Evolutionary conservation across 345 rosid genomes (phyloP).

Genomic region (Mercurialis annua): DNA sequence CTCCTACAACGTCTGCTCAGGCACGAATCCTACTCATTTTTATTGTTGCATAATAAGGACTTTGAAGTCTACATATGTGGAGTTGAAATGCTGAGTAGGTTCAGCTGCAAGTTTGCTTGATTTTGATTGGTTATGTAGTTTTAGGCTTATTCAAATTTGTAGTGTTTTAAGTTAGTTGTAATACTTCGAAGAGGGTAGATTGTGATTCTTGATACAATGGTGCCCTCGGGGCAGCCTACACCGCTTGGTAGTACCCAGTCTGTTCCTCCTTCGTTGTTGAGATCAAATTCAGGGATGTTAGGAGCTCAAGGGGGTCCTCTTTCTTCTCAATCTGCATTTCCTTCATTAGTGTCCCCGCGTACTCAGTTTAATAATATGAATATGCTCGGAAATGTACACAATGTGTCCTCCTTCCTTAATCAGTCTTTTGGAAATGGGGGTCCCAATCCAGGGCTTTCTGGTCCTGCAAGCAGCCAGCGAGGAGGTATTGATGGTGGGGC

Average conservation of each 20-base stretch:
- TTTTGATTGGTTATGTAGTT: slow-evolving; percentile 22
- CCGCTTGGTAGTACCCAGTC: slow-evolving; percentile 76
- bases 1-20: slow-evolving; percentile 33
- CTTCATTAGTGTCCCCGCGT: slow-evolving; percentile 62
- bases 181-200: slow-evolving; percentile 10
- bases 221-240: slow-evolving; percentile 76
- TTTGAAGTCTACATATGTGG: slow-evolving; percentile 29
- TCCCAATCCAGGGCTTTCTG: slow-evolving; percentile 48
- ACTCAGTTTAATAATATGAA: slow-evolving; percentile 69
- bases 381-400: slow-evolving; percentile 77
- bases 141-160: slow-evolving; percentile 27
- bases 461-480: slow-evolving; percentile 48
- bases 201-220: slow-evolving; percentile 50
- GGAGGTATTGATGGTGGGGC: slow-evolving; percentile 67
- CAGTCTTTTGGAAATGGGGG: slow-evolving; percentile 86
- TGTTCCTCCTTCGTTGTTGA: slow-evolving; percentile 62
- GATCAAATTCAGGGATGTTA: slow-evolving; percentile 64
- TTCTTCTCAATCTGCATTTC: slow-evolving; percentile 66
- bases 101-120: slow-evolving; percentile 22
- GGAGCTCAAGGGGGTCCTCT: slow-evolving; percentile 74
- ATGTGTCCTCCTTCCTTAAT: slow-evolving; percentile 68
- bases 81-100: slow-evolving; percentile 37
- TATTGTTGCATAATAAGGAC: slow-evolving; percentile 37
- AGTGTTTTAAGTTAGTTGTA: slow-evolving; percentile 38
- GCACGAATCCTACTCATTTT: slow-evolving; percentile 25